phyloP scores from a whole-genome alignment of 495 filamentous ascomycete genomes.

The Baudoinia panamericana region DNA sequence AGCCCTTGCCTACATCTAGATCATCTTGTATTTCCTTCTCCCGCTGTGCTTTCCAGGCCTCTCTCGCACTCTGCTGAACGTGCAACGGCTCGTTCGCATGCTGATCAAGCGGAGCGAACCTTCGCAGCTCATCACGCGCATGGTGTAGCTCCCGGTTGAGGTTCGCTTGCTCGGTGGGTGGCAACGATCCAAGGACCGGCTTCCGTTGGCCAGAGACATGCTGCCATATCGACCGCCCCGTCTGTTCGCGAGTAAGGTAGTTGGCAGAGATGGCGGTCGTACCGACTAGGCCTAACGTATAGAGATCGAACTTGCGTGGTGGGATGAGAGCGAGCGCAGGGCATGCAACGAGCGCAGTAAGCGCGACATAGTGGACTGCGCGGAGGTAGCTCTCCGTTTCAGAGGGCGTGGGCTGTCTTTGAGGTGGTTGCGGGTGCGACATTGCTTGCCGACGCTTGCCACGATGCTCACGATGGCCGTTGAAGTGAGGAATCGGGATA shows the following conservation, averaged over 20 bases:
- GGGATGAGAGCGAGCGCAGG: conserved; percentile 63
- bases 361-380: conserved; percentile 46
- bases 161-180: conserved; percentile 5
- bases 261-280: conserved; percentile 30
- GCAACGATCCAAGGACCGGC: conserved; percentile 4
- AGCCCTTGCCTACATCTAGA: conserved; percentile 64
- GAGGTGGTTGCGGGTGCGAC: conserved; percentile 17
- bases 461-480: no score
- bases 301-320: conserved; percentile 62
- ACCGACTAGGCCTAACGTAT: conserved; percentile 48
- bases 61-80: conserved; percentile 33
- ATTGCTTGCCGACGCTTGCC: no score
- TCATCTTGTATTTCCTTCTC: conserved; percentile 57
- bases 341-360: conserved; percentile 50
- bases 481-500: no score
- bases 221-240: conserved; percentile 39
- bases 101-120: not conserved
- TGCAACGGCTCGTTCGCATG: conserved; percentile 35
- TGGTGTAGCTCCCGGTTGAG: conserved; percentile 2
- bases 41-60: conserved; percentile 62
- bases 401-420: conserved; percentile 18
- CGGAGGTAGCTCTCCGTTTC: conserved; percentile 31
- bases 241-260: conserved; percentile 47
- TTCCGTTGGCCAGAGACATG: conserved; percentile 20
- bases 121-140: conserved; percentile 7